phyloP scores from a whole-genome alignment of 2,329 filamentous ascomycete species.

The Cladophialophora bantiana region DNA sequence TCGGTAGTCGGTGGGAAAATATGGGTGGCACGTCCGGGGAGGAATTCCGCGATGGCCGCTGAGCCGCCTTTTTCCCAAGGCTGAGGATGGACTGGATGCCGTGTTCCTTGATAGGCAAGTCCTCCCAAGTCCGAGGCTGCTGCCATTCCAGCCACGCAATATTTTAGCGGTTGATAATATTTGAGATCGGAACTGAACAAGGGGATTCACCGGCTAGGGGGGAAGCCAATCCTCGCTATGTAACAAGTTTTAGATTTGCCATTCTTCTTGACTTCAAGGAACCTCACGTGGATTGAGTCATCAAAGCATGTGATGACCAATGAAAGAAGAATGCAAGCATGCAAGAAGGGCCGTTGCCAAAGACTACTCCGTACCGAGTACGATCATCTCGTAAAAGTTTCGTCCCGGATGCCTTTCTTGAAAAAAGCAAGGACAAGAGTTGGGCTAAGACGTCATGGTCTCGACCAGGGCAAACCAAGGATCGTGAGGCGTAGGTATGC shows the following conservation, averaged over 20 bases:
- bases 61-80: background rate
- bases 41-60: background rate
- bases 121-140: background rate
- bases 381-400: constrained; percentile 6
- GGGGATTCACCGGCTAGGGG: background rate
- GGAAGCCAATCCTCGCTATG: too few relatives aligned
- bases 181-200: background rate
- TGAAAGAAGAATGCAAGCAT: background rate
- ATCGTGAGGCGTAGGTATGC: background rate
- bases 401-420: background rate
- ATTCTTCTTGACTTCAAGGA: background rate
- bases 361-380: background rate
- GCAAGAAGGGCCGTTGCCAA: background rate
- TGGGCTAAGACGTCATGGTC: constrained; percentile 5
- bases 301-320: background rate
- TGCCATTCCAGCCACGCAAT: background rate
- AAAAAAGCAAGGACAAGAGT: background rate
- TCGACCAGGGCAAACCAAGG: background rate
- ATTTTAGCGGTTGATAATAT: background rate
- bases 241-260: too few relatives aligned
- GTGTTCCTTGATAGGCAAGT: background rate
- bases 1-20: background rate
- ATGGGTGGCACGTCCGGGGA: background rate
- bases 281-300: background rate
- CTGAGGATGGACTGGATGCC: background rate